A percentile compares a stretch with the other conserved stretches of the same genome.
phyloP scores from a whole-genome alignment of 495 filamentous ascomycete species.

The Lineolata rhizophorae region DNA sequence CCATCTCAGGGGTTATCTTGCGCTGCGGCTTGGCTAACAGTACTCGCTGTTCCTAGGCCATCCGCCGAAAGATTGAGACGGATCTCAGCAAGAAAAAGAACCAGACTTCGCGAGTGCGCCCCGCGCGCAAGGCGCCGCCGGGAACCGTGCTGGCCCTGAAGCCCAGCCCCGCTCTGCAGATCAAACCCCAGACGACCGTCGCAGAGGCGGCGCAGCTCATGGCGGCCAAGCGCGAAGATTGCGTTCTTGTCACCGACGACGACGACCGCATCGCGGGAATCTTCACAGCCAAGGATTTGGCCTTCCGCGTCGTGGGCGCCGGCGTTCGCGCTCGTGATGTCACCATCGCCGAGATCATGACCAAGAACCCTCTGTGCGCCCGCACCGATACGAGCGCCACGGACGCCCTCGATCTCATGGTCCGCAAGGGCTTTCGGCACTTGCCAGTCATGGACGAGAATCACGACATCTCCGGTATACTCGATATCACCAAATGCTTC shows the following conservation, averaged over 20 bases:
- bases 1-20: too few relatives aligned
- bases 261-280: conserved; percentile 96
- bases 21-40: too few relatives aligned
- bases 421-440: conserved; percentile 92
- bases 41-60: conserved; percentile 54
- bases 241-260: conserved; percentile 95
- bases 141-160: conserved; percentile 89
- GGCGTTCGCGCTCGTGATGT: conserved; percentile 80
- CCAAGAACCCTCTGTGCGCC: conserved; percentile 93
- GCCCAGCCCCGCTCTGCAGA: conserved; percentile 88
- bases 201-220: conserved; percentile 95
- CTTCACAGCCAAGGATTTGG: conserved; percentile 96
- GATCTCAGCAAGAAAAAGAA: conserved; percentile 97
- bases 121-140: conserved; percentile 80
- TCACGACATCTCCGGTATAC: conserved; percentile 92
- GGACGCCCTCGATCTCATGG: conserved; percentile 93
- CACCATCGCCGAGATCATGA: conserved; percentile 97
- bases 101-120: conserved; percentile 47
- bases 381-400: conserved; percentile 96
- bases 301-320: conserved; percentile 83
- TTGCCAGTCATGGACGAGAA: conserved; percentile 99
- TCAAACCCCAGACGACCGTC: conserved; percentile 87
- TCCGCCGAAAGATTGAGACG: conserved; percentile 85
- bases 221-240: conserved; percentile 97
- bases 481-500: conserved; percentile 99